Conservation (phyloP, 164 flowering plant genomes). For the Tetrastigma voinierianum region DNA sequence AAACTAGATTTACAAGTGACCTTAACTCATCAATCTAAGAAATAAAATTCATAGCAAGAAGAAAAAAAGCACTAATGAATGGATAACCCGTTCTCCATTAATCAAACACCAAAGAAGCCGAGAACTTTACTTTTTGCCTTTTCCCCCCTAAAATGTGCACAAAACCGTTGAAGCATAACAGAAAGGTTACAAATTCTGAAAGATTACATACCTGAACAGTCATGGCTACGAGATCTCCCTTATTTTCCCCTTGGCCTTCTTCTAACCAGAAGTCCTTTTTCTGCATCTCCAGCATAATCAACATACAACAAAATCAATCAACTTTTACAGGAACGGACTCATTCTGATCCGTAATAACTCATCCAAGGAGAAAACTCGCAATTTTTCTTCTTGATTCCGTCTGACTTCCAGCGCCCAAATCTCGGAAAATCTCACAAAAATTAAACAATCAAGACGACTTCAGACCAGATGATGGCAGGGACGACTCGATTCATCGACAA, state of each 20-base stretch:
- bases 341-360: not conserved
- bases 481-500: too few species aligned
- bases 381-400: not conserved
- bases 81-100: too few species aligned
- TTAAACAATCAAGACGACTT: not conserved
- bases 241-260: not conserved
- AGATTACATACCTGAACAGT: conserved; percentile 16
- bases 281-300: too few species aligned
- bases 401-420: not conserved
- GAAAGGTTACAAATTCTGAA: not conserved
- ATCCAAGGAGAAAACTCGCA: not conserved
- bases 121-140: not conserved
- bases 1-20: too few species aligned
- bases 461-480: not conserved
- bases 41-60: too few species aligned
- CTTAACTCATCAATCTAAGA: too few species aligned
- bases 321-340: not conserved
- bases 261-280: not conserved
- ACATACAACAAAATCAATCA: not conserved
- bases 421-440: not conserved
- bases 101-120: not conserved
- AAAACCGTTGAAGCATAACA: not conserved
- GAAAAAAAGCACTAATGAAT: too few species aligned
- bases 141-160: not conserved
- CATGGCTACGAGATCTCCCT: conserved; percentile 12